These are phyloP conservation scores for Cyclotella kingstonii DNA, from an alignment of 108 stramenopile species.

Conservation along the genomic window DNA sequence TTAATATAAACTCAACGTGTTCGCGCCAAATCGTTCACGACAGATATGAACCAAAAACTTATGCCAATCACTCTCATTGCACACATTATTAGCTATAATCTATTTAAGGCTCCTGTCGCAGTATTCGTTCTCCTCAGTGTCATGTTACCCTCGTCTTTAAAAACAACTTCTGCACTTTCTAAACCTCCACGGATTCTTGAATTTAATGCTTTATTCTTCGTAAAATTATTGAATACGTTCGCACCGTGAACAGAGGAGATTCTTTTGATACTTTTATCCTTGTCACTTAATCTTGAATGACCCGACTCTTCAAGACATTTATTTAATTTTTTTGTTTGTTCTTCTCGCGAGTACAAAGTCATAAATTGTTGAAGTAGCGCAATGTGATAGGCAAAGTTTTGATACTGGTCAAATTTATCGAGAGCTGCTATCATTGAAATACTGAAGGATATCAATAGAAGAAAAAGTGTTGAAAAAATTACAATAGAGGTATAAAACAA, in stretches of 20 bases:
- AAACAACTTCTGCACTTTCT: background rate
- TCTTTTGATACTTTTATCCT: background rate
- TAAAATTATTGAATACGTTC: slow-evolving; percentile 40
- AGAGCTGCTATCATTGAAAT: slow-evolving; percentile 52
- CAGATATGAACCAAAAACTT: too few species aligned
- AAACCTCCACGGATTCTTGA: background rate
- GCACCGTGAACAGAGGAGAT: slow-evolving; percentile 30
- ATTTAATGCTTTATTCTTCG: slow-evolving; percentile 8
- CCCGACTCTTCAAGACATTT: background rate
- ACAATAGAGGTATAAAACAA: background rate
- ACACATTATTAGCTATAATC: too few species aligned
- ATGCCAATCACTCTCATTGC: too few species aligned
- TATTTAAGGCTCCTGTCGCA: slow-evolving; percentile 25
- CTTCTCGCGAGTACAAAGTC: background rate
- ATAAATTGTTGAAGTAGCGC: slow-evolving; percentile 62
- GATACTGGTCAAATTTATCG: slow-evolving; percentile 46
- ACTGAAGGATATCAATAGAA: background rate
- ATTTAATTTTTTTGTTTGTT: background rate
- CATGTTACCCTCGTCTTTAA: background rate
- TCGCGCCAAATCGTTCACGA: too few species aligned
- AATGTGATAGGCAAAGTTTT: slow-evolving; percentile 72
- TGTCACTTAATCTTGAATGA: background rate
- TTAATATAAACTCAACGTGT: too few species aligned
- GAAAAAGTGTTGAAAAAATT: background rate
- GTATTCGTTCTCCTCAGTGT: slow-evolving; percentile 19